Evolutionary conservation across 345 rosid species (phyloP), one percentile per base, ranked within the genome.

Genomic region (Acer negundo): DNA sequence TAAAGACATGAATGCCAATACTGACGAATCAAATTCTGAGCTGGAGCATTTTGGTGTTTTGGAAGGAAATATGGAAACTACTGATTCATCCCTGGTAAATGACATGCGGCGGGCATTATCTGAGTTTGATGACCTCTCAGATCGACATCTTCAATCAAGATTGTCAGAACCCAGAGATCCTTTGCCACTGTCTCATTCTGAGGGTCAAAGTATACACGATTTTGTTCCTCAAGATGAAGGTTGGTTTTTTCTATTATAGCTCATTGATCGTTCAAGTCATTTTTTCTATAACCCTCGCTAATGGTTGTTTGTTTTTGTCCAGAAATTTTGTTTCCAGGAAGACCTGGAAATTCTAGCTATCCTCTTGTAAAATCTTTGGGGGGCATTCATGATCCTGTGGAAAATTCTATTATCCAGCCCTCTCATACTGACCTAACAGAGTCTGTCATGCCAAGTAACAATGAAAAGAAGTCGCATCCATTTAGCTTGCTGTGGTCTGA

Each of bases 321-420:
- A 90, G 94, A 90, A 75, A 89, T 87, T 78, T 84, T 90, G 20
- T 90, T 88, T 69, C 92, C 94, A 5, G 94, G 94, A 77, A 88
- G 90, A 70, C 79, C 87, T 68, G 83, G 82, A 44, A 85, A 85
- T 80, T 65, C 81, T 77, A 84, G 86, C 55, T 78, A 82, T 70
- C 64, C 84, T 58, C 24, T 69, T 40, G 79, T 67, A 59, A 83
- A 77, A 72, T 71, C 87, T 76, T 69, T 87, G 53, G 83, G 78
- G 46, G 73, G 68, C 78, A 35, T 68, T 62, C 69, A 22, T 7
- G 82, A 79, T 81, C 26, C 78, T 28, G 24, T 78, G 23, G 16
- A 73, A 62, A 77, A 74, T 72, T 31, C 85, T 35, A 76, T 47
- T 64, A 67, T 73, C 75, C 81, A 70, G 23, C 76, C 78, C 20